A percentile compares a stretch with the other conserved stretches of the same genome.
phyloP scores from a whole-genome alignment of 306 rosid genomes.

The Spatholobus suberectus region DNA sequence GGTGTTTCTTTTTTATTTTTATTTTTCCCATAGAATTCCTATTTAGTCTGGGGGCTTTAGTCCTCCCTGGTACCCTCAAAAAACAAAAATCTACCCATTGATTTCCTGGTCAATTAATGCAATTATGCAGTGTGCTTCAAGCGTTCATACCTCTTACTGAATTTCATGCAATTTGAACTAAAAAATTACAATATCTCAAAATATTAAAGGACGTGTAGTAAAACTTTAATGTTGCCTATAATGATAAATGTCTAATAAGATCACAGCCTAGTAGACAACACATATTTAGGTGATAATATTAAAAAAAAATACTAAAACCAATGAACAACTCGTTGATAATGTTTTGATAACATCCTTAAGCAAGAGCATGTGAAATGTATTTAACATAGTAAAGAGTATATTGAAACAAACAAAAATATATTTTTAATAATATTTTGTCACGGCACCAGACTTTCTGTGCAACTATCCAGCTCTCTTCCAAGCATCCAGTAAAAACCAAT shows the following conservation, averaged over 20 bases:
- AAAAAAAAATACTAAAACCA: not conserved
- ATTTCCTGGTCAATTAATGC: not conserved
- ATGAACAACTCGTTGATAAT: not conserved
- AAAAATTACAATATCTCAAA: not conserved
- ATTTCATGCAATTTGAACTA: not conserved
- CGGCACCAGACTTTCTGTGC: not conserved
- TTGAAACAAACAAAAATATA: not conserved
- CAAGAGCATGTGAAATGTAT: not conserved
- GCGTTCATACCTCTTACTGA: not conserved
- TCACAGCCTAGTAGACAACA: not conserved
- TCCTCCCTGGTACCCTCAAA: not conserved
- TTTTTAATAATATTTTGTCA: not conserved
- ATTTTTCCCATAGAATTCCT: not conserved
- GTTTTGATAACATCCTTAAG: not conserved
- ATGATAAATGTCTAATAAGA: not conserved
- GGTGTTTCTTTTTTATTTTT: not conserved
- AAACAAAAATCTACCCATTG: not conserved
- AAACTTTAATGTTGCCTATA: not conserved
- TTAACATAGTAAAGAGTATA: not conserved
- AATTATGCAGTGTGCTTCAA: too few relatives aligned
- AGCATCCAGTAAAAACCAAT: not conserved
- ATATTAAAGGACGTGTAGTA: too few relatives aligned
- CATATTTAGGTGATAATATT: not conserved
- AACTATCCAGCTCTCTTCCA: constrained; percentile 26
- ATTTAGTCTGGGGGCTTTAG: not conserved